Evolutionary conservation across 2,329 filamentous ascomycete genomes (phyloP), one percentile per base, ranked within the genome.

Genomic region (Fusarium cyanostomum): DNA sequence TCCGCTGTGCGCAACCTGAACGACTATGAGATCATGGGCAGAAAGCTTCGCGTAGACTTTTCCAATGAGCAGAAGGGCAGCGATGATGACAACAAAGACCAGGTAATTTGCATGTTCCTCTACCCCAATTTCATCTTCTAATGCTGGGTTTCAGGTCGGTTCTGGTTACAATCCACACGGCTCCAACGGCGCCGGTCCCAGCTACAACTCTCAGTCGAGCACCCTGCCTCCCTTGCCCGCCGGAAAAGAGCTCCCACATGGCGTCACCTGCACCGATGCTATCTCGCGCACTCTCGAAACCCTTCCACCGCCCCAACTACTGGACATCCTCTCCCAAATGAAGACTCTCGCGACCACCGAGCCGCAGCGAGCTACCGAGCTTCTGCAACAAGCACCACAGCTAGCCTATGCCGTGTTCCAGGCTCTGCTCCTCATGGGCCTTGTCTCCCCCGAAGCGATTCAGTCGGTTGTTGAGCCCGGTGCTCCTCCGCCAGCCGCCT

Each of bases 321-420:
- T 98, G 68, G 94, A 97, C 68, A 94, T 97, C 55, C 86, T 99
- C 59, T 88, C 89, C 8, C 94, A 98, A 76, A 96, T 98, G 92
- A 98, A 98, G 79, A 86, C 89, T 4, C 83, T 98, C 11, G 92
- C 92, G n/a, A 86, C 88, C 46, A 86, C 84, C 21, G 93, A 98
- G 69, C 93, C 94, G 3, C 84, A 85, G 16, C 91, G 92, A 73
- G 94, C 94, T 4, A 93, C 90, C 0, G 92, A 96, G 72, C 87
- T 98, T 35, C 86, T 99, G 37, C 85, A 90, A 62, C 90, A 94
- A 79, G 93, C 94, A 2, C 95, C 95, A 0, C 95, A 99, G 78
- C 87, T 99, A 39, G 88, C 92, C 5, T 98, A 96, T 72, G 95
- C 95, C 56, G 90, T 98, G 66, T 98, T 98, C 79, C 94, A 98